Base-by-base conservation (phyloP, 2,329 filamentous ascomycete species). In the Kalaharituber pfeilii region DNA sequence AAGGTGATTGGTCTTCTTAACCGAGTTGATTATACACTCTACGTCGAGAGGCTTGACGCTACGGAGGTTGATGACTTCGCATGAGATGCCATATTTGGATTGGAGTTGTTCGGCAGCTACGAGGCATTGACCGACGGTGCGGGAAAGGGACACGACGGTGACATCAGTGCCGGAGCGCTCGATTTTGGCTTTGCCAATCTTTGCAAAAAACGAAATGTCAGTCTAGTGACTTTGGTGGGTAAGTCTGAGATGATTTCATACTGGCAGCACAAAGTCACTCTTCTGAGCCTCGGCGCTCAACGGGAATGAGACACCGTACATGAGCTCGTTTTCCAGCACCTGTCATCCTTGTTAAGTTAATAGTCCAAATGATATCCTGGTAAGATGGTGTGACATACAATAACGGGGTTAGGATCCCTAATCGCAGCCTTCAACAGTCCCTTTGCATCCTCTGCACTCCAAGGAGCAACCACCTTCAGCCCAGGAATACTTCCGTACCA, bases 401-500 rank as follows among this genome's bases (percentile, higher is more conserved):
- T 81, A 64, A 96, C 89, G 53, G 91, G 91, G 77, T 98, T 98
- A 58, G 91, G 91, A 70, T 98, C 91, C 64, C 91, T 84, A 69
- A 98, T 98, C 65, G 91, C 88, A 63, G 91, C 89, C 78, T 98
- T 98, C 63, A 98, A 70, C 60, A 98, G 79, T 71, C 91, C 91
- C 79, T 98, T 98, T 68, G 91, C 91, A 69, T 98, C 91, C 74
- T 98, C 91, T 53, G 91, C 79, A 69, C 86, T 94, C 84, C 88
- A 98, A 58, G 91, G 91, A 27, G 84, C 77, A 62, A 98, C 88
- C 59, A 98, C 91, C 79, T 98, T 98, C 66, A 98, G 75, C 64
- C 91, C 91, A 52, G 91, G 91, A 66, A 98, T 91, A 72, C 86
- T 93, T 68, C 89, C 91, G 73, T 98, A 98, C 91, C 91, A 98